A percentile compares a stretch with the other conserved stretches of the same genome.
Conservation (phyloP, 2,329 filamentous ascomycete genomes). For the Claviceps pazoutovae region DNA sequence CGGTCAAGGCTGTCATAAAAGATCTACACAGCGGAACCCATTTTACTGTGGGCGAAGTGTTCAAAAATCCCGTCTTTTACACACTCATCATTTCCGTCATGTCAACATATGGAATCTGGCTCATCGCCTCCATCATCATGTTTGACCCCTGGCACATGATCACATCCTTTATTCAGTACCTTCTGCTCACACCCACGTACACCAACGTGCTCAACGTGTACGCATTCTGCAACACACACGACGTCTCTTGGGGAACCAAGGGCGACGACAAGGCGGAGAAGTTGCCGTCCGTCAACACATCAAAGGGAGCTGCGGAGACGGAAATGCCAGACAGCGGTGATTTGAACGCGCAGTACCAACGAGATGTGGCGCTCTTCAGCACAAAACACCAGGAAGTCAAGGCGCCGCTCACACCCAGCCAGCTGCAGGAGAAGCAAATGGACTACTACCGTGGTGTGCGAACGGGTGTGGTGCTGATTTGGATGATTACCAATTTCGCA, state of each 20-base stretch:
- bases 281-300: constrained; percentile 74
- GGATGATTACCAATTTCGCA: constrained; percentile 94
- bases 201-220: constrained; percentile 99
- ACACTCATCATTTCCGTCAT: constrained; percentile 84
- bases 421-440: constrained; percentile 70
- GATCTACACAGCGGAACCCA: constrained; percentile 46
- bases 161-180: constrained; percentile 88
- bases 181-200: constrained; percentile 88
- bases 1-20: constrained; percentile 67
- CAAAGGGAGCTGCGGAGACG: constrained; percentile 81
- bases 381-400: constrained; percentile 62
- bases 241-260: constrained; percentile 96
- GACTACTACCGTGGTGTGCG: constrained; percentile 98
- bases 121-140: constrained; percentile 83
- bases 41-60: constrained; percentile 60
- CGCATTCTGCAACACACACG: constrained; percentile 96
- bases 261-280: constrained; percentile 93
- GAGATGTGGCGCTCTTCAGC: constrained; percentile 61
- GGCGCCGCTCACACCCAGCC: constrained; percentile 38
- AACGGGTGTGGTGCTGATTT: constrained; percentile 78
- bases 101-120: constrained; percentile 87
- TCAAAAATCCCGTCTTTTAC: constrained; percentile 81
- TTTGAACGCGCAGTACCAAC: constrained; percentile 87
- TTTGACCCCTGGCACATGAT: constrained; percentile 99
- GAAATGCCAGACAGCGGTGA: constrained; percentile 92